phyloP scores from a whole-genome alignment of 495 filamentous ascomycete species.

The Aspergillus nidulans region DNA sequence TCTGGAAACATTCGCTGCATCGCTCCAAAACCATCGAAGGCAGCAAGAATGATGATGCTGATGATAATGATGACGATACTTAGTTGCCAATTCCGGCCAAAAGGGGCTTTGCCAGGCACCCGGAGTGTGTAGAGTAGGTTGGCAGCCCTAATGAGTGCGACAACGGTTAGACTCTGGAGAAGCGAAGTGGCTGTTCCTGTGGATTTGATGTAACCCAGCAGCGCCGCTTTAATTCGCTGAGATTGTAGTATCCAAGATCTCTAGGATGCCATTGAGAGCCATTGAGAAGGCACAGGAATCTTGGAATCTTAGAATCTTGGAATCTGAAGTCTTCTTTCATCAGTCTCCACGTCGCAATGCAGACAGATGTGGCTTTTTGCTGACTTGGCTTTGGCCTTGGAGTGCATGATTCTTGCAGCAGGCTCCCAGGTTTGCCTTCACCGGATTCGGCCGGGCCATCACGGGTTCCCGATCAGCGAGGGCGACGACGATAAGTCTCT shows the following conservation, averaged over 20 bases:
- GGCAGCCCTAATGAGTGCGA: not conserved
- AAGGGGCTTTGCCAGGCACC: not conserved
- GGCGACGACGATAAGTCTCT: not conserved
- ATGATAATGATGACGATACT: not conserved
- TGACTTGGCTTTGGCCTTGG: not conserved
- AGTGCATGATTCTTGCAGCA: not conserved
- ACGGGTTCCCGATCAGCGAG: not conserved
- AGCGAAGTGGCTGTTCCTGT: not conserved
- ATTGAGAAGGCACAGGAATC: not conserved
- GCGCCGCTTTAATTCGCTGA: not conserved
- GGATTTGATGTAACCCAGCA: not conserved
- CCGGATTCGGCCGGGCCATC: slow-evolving; percentile 13
- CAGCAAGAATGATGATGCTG: not conserved
- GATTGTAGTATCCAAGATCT: not conserved
- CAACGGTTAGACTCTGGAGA: not conserved
- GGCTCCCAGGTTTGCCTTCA: not conserved
- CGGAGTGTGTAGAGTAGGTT: not conserved
- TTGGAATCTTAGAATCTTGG: not conserved
- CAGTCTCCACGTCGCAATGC: slow-evolving; percentile 10
- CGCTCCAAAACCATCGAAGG: not conserved
- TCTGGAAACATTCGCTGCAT: slow-evolving; percentile 28
- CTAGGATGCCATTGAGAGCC: not conserved
- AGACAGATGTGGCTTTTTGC: not conserved
- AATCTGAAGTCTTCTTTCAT: not conserved
- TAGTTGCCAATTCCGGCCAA: not conserved